A percentile compares a stretch with the other conserved stretches of the same genome.
These are phyloP conservation scores for Phytopythium boreale DNA, from an alignment of 352 stramenopile genomes.

Conservation along the genomic window DNA sequence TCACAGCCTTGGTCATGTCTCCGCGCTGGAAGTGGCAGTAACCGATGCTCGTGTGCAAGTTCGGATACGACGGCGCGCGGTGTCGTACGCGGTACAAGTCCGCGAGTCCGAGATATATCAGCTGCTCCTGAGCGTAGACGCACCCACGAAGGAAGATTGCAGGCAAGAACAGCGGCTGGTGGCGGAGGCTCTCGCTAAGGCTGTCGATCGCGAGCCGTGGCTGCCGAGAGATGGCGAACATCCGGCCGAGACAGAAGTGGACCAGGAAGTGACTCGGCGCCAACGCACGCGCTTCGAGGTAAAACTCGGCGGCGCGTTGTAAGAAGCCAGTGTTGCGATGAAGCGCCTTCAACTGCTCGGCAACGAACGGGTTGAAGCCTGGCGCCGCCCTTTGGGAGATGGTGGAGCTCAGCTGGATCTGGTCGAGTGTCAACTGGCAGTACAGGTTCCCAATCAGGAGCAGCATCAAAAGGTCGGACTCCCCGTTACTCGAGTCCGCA, in stretches of 20 bases:
- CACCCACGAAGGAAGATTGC: constrained; percentile 52
- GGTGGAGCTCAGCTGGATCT: constrained; percentile 28
- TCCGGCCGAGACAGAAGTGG: constrained; percentile 40
- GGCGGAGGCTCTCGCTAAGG: constrained; percentile 28
- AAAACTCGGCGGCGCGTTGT: constrained; percentile 25
- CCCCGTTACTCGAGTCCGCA: constrained; percentile 7
- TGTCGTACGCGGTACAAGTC: constrained; percentile 55
- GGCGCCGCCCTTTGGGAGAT: constrained; percentile 20
- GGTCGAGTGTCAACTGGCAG: constrained; percentile 46
- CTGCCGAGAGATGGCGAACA: constrained; percentile 36
- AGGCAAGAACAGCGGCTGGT: constrained; percentile 41
- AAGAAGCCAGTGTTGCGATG: constrained; percentile 32
- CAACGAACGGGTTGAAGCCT: constrained; percentile 15
- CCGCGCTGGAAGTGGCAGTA: constrained; percentile 48
- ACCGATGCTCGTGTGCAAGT: constrained; percentile 47
- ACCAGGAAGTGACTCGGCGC: constrained; percentile 37
- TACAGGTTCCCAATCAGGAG: constrained; percentile 57
- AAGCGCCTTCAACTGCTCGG: constrained; percentile 22
- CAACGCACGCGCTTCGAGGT: constrained; percentile 27
- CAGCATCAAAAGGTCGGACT: constrained; percentile 31
- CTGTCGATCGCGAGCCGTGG: constrained; percentile 24
- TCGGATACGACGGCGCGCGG: constrained; percentile 36
- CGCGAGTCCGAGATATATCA: constrained; percentile 45
- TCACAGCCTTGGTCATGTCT: constrained; percentile 35
- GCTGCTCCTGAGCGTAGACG: constrained; percentile 46